Conservation (phyloP, 83 land plant species). For the Picea abies region DNA sequence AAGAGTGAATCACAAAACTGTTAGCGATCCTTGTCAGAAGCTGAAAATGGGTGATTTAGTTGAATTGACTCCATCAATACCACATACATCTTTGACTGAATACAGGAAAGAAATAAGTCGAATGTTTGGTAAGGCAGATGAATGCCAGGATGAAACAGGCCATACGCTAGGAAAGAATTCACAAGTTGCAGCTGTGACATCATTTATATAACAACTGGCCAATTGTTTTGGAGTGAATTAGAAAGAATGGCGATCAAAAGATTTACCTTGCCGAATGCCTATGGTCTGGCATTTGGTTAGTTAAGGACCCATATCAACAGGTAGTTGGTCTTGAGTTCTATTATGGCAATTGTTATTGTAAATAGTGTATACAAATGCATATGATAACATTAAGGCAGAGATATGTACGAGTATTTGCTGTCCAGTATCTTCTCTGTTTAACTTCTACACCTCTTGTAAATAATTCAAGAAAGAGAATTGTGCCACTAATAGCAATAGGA, state of each 20-base stretch:
- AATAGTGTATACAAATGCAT: slow-evolving; percentile 6
- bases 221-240: slow-evolving; percentile 4
- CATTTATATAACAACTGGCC: neutral
- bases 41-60: slow-evolving; percentile 94
- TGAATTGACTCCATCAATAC: slow-evolving; percentile 66
- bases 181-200: slow-evolving; percentile 8
- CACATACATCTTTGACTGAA: slow-evolving; percentile 57
- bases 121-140: slow-evolving; percentile 38
- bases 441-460: neutral
- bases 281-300: too few species aligned
- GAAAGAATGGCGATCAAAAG: neutral
- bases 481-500: neutral
- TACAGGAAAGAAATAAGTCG: slow-evolving; percentile 80
- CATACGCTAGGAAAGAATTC: slow-evolving; percentile 46
- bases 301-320: too few species aligned
- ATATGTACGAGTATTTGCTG: neutral
- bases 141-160: slow-evolving; percentile 70
- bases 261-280: neutral
- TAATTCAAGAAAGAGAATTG: neutral
- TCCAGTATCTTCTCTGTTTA: neutral
- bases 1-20: slow-evolving; percentile 72
- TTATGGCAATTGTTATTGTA: slow-evolving; percentile 1
- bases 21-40: slow-evolving; percentile 62
- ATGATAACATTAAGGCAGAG: neutral
- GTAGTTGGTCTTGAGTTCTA: neutral